These are phyloP conservation scores for Rhodotorula paludigena DNA, from an alignment of 768 basidiomycete species.

Conservation along the genomic window DNA sequence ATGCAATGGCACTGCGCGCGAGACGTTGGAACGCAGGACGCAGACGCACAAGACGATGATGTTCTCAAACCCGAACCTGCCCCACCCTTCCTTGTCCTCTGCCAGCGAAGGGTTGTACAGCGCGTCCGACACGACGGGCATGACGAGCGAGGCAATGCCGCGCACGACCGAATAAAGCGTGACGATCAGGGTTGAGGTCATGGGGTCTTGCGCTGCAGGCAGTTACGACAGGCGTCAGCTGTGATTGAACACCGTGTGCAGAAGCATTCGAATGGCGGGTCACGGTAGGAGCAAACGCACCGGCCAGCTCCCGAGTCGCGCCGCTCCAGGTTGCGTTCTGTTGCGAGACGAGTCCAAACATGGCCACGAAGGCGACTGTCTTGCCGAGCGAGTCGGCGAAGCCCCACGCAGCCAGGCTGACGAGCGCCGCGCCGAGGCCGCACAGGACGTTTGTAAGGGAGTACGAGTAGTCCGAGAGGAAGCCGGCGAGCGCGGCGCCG, in stretches of 20 bases:
- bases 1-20: too few relatives aligned
- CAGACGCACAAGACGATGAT: slow-evolving; percentile 4
- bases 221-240: too few relatives aligned
- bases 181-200: background rate
- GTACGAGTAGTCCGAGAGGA: background rate
- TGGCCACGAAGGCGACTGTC: slow-evolving; percentile 17
- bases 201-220: background rate
- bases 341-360: slow-evolving; percentile 10
- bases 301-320: too few relatives aligned
- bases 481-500: slow-evolving; percentile 18
- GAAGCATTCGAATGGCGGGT: too few relatives aligned
- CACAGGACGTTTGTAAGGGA: slow-evolving; percentile 1
- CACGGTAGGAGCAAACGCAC: background rate
- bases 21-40: too few relatives aligned
- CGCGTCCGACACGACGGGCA: background rate
- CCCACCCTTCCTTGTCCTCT: background rate
- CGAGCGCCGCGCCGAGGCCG: slow-evolving; percentile 10
- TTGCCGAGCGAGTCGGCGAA: slow-evolving; percentile 1
- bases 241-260: too few relatives aligned
- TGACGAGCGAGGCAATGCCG: background rate
- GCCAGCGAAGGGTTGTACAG: background rate
- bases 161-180: background rate
- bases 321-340: background rate
- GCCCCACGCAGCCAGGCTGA: slow-evolving; percentile 6
- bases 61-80: background rate